Percentiles rank a stretch among this genome's conserved stretches.
Conservation (phyloP, 306 rosid genomes). For the Abrus precatorius region DNA sequence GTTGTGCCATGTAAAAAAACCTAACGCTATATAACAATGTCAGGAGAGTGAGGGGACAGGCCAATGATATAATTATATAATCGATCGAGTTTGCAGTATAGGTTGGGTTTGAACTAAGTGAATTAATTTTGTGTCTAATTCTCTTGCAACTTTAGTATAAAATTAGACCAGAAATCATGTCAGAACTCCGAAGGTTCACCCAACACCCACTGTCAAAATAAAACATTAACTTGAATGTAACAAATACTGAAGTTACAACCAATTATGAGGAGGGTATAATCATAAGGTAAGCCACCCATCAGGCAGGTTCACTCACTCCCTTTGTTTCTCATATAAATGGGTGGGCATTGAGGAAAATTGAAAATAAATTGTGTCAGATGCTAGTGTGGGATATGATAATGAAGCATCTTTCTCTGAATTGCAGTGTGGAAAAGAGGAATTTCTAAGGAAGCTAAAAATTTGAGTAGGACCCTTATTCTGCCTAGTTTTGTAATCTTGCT, state of each 20-base stretch:
- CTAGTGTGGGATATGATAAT: constrained; percentile 3
- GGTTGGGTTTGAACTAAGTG: background rate
- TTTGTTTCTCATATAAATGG: background rate
- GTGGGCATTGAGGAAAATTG: constrained; percentile 15
- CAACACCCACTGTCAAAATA: background rate
- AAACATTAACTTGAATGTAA: background rate
- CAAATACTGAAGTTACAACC: background rate
- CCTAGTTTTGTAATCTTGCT: constrained; percentile 24
- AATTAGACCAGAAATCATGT: background rate
- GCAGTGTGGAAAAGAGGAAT: constrained; percentile 38
- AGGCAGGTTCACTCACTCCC: background rate
- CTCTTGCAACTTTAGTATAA: constrained; percentile 3
- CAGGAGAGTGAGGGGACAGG: too few relatives aligned
- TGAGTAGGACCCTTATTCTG: constrained; percentile 42
- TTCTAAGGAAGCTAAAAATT: constrained; percentile 47
- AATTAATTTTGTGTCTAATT: constrained; percentile 25
- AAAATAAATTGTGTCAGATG: constrained; percentile 40
- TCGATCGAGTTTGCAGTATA: background rate
- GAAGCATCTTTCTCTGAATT: constrained; percentile 28
- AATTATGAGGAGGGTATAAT: background rate
- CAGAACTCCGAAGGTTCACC: background rate
- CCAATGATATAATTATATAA: too few relatives aligned
- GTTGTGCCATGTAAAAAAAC: too few relatives aligned
- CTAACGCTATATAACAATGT: too few relatives aligned
- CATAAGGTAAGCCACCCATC: background rate